Evolutionary conservation across 345 rosid species (phyloP).

Genomic region (Eucalyptus leucophloia): DNA sequence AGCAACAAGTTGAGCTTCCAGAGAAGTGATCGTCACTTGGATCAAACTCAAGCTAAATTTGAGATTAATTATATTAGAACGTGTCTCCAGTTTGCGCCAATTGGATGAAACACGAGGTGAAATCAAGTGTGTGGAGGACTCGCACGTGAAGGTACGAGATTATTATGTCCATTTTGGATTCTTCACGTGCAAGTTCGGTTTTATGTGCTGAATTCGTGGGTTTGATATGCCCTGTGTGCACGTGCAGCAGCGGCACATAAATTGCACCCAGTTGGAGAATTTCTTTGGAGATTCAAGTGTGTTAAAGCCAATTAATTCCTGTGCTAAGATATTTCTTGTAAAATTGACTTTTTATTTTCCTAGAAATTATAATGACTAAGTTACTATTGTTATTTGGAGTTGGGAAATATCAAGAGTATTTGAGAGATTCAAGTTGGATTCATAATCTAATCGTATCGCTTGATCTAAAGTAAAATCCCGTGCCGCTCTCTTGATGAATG

Average conservation of each 20-base stretch:
- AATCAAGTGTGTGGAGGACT: background rate
- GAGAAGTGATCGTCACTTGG: background rate
- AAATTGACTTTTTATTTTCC: background rate
- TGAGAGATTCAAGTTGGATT: fast-evolving
- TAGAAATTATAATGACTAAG: background rate
- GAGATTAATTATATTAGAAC: background rate
- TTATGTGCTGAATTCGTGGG: background rate
- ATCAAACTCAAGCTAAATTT: background rate
- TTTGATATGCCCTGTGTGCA: background rate
- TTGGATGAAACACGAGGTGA: background rate
- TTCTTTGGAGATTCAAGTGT: background rate
- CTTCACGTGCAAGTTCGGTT: background rate
- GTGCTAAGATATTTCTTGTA: background rate
- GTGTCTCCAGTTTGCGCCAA: background rate
- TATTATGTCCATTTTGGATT: background rate
- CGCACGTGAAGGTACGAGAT: background rate
- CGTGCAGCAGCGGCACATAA: background rate
- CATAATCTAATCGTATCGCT: fast-evolving
- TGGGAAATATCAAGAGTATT: background rate
- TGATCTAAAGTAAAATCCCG: fast-evolving
- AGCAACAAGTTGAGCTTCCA: background rate
- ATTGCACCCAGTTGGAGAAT: background rate
- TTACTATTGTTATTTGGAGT: background rate
- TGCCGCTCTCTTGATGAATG: fast-evolving
- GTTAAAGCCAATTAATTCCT: background rate